These are phyloP conservation scores for Talaromyces sp. DNA, from an alignment of 2,329 filamentous ascomycete genomes.

Conservation along the genomic window DNA sequence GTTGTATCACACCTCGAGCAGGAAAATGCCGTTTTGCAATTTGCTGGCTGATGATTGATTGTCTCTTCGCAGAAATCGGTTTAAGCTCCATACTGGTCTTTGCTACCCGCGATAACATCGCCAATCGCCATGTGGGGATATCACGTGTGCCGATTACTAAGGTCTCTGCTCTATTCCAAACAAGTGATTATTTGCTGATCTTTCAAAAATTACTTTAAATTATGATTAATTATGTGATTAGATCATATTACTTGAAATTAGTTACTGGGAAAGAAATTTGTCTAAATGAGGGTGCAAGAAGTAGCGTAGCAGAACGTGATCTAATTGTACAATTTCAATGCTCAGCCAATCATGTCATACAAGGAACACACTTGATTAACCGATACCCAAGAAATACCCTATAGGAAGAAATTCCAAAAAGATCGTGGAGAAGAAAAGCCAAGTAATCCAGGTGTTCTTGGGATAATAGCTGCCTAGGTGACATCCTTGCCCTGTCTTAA, in stretches of 20 bases:
- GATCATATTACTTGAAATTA: neutral
- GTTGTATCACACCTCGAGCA: neutral
- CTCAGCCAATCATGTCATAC: neutral
- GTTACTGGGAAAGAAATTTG: neutral
- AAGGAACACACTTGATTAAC: neutral
- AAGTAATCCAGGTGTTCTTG: no score
- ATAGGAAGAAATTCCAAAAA: neutral
- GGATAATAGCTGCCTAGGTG: no score
- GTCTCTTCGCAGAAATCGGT: neutral
- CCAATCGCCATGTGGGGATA: neutral
- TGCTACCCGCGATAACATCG: neutral
- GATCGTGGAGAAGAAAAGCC: no score
- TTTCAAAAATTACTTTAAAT: neutral
- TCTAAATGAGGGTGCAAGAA: neutral
- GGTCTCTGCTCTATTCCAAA: neutral
- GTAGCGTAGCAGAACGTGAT: neutral
- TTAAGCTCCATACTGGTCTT: neutral
- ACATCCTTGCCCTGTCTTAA: no score
- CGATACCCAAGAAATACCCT: neutral
- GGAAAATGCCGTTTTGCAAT: neutral
- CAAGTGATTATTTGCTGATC: neutral
- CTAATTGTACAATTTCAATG: neutral
- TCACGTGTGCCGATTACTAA: neutral
- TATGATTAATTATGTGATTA: neutral
- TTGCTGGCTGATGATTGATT: neutral